These are phyloP conservation scores for Naganishia antarctica DNA, from an alignment of 768 basidiomycete genomes.

Conservation along the genomic window DNA sequence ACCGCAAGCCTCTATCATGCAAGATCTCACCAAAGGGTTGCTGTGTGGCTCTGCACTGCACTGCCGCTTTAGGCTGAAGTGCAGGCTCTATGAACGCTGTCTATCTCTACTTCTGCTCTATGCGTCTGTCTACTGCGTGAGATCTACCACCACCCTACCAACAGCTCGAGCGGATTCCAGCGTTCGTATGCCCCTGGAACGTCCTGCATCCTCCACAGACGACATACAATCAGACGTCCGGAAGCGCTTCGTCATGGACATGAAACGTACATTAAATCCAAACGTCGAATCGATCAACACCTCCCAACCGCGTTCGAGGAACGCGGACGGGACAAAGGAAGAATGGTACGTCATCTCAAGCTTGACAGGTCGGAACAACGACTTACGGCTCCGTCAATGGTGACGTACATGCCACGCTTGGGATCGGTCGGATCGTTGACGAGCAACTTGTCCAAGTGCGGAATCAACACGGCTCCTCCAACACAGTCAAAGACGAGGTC, in stretches of 20 bases:
- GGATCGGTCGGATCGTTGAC: conserved; percentile 52
- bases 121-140: conserved; percentile 9
- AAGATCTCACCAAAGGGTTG: too few relatives aligned
- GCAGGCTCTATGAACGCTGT: too few relatives aligned
- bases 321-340: too few relatives aligned
- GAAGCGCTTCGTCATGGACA: neutral
- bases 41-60: too few relatives aligned
- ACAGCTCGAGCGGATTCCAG: conserved; percentile 58
- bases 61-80: too few relatives aligned
- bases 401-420: conserved; percentile 35
- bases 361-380: neutral
- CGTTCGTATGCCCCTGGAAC: conserved; percentile 61
- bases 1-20: too few relatives aligned
- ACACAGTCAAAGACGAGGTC: conserved; percentile 57
- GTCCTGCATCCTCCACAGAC: conserved; percentile 45
- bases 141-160: conserved; percentile 63
- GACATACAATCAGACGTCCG: neutral
- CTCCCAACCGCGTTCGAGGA: conserved; percentile 29
- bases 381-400: conserved; percentile 40
- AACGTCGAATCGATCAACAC: conserved; percentile 32
- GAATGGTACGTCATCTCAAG: conserved; percentile 31
- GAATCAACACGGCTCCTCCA: conserved; percentile 68
- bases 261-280: conserved; percentile 30
- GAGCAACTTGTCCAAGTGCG: conserved; percentile 69
- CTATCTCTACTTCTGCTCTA: too few relatives aligned